These are phyloP conservation scores for Sugiyamaella chiloensis DNA, from an alignment of 805 yeast genomes.

Conservation along the genomic window DNA sequence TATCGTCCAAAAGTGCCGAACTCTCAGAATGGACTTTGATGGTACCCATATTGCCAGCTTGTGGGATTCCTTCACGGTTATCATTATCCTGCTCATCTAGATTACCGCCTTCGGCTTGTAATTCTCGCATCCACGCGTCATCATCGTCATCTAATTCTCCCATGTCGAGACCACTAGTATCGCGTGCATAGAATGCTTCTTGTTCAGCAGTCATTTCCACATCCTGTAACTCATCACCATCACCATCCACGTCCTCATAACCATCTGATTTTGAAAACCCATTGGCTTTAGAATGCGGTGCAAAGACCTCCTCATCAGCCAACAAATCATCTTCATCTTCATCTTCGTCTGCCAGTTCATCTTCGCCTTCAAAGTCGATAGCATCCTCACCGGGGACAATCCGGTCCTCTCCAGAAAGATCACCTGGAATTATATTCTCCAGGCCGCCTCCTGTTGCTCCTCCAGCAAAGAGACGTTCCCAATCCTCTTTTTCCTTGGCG, in stretches of 20 bases:
- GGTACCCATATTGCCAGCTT: neutral
- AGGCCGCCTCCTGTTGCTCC: slow-evolving; percentile 26
- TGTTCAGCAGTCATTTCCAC: slow-evolving; percentile 27
- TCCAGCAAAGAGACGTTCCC: slow-evolving; percentile 30
- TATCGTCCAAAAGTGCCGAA: slow-evolving; percentile 15
- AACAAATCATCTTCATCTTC: too few species aligned
- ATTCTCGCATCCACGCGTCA: slow-evolving; percentile 12
- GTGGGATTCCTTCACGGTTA: neutral
- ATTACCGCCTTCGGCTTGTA: slow-evolving; percentile 29
- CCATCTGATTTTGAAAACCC: slow-evolving; percentile 11
- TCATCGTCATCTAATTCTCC: slow-evolving; percentile 31
- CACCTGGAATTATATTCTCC: slow-evolving; percentile 31
- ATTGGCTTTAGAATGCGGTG: neutral
- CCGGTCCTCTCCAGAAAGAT: slow-evolving; percentile 44
- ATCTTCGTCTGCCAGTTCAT: slow-evolving; percentile 91
- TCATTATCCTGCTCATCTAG: slow-evolving; percentile 29
- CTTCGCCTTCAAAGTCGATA: slow-evolving; percentile 89
- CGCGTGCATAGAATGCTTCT: slow-evolving; percentile 15
- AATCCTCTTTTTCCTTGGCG: slow-evolving; percentile 33
- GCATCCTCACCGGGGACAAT: slow-evolving; percentile 87
- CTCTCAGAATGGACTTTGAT: slow-evolving; percentile 3
- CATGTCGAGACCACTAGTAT: slow-evolving; percentile 35
- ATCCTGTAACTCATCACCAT: slow-evolving; percentile 19
- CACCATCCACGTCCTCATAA: slow-evolving; percentile 28
- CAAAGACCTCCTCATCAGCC: slow-evolving; percentile 28